Evolutionary conservation across 495 filamentous ascomycete genomes (phyloP), one percentile per base, ranked within the genome.

Genomic region (Xylaria longipes): DNA sequence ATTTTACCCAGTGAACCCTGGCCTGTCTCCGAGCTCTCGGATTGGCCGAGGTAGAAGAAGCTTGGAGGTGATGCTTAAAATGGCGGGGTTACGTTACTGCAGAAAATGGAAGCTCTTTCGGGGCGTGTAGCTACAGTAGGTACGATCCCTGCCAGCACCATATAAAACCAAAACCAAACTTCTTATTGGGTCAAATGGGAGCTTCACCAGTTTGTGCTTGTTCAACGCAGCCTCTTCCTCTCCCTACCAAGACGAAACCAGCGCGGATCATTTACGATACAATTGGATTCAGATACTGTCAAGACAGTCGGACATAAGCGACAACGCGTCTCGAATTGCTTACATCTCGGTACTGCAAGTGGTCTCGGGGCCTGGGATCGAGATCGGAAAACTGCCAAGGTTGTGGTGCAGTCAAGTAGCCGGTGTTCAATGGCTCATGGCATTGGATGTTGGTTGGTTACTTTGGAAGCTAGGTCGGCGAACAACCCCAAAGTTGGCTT

Each of bases 21-120:
- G 29, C 39, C 20, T 33, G 25, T 52, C 58, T 69, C 48, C 69
- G 71, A 78, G 76, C 76, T 76, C 74, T 72, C 58, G 72, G 48
- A 76, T 74, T 76, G 74, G 74, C 58, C 22, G 29, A 48, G 33
- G 9, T 39, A 5, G 15, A 31, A 29, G 52, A 33, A 69, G 66
- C 66, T 69, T 65, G 63, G 45, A 65, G 63, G 29, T 57, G 72
- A 77, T 61, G 70, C 68, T 71, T 72, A 68, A 57, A 68, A 67
- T 67, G 74, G 63, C 61, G 29, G 45, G 63, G 72, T 68, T 77
- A 71, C 71, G 66, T 72, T 76, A 41, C 63, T 50, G 56, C 35
- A 71, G 37, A 43, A 63, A 22, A 20, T 62, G 72, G 31, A 33
- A 60, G 57, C 57, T 60, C 57, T 60, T 5, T 60, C 33, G 57